Evolutionary conservation across 2,329 filamentous ascomycete genomes (phyloP).

Genomic region (Paecilomyces niveus): DNA sequence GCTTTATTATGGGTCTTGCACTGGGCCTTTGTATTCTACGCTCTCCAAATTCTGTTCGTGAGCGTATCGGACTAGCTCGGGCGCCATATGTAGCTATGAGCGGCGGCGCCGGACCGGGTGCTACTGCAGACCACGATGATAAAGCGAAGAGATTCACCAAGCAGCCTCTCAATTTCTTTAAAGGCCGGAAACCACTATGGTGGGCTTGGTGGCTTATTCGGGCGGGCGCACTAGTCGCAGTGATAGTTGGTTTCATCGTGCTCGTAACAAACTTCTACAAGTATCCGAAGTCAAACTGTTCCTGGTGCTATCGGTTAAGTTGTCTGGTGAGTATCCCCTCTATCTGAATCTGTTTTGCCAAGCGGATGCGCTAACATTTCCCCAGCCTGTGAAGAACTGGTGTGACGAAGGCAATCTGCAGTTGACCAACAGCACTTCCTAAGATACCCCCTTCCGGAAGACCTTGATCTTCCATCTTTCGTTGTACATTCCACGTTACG

Average conservation of each 20-base stretch:
- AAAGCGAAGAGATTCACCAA: conserved; percentile 39
- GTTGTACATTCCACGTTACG: not conserved
- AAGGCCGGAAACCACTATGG: conserved; percentile 86
- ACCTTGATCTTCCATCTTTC: not conserved
- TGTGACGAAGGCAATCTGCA: conserved; percentile 31
- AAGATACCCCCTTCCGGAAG: conserved; percentile 2
- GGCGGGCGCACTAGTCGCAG: conserved; percentile 67
- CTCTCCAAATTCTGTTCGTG: conserved; percentile 72
- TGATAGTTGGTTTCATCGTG: conserved; percentile 77
- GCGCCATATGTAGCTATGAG: conserved; percentile 65
- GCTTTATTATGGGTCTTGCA: conserved; percentile 84
- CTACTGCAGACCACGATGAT: conserved; percentile 22
- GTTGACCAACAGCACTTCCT: conserved; percentile 8
- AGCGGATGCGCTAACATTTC: conserved; percentile 8
- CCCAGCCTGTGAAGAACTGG: conserved; percentile 39
- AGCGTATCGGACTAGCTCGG: conserved; percentile 62
- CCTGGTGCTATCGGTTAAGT: conserved; percentile 92
- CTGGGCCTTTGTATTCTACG: conserved; percentile 82
- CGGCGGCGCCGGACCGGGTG: conserved; percentile 34
- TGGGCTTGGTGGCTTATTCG: conserved; percentile 96
- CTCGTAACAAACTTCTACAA: conserved; percentile 88
- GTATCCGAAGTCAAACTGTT: conserved; percentile 61
- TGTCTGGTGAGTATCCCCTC: conserved; percentile 66
- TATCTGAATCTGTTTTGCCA: not conserved
- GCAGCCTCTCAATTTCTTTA: conserved; percentile 67